Conservation (phyloP, 2,329 filamentous ascomycete genomes). For the Thielaviopsis populi region DNA sequence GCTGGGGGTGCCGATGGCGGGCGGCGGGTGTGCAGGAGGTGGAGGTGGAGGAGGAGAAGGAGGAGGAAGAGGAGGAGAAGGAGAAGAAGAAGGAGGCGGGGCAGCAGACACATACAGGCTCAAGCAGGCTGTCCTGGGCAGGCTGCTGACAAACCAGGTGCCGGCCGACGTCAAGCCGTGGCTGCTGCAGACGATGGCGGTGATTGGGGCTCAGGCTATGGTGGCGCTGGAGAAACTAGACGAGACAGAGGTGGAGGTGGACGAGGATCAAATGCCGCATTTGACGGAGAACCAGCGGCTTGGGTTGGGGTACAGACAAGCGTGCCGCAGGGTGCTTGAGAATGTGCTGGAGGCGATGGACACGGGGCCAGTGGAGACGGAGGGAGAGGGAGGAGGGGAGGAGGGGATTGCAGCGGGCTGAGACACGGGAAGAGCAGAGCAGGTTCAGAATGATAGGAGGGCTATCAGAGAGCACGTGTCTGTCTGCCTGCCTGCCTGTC, state of each 20-base stretch:
- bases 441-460: too few relatives aligned
- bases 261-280: slow-evolving; percentile 26
- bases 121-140: slow-evolving; percentile 18
- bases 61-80: not conserved
- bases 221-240: slow-evolving; percentile 32
- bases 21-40: too few relatives aligned
- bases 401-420: not conserved
- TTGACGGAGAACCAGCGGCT: slow-evolving; percentile 33
- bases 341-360: slow-evolving; percentile 29
- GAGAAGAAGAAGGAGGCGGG: not conserved
- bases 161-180: slow-evolving; percentile 21
- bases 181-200: slow-evolving; percentile 26
- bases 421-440: too few relatives aligned
- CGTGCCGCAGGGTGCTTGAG: slow-evolving; percentile 34
- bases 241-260: slow-evolving; percentile 31
- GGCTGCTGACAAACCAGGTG: slow-evolving; percentile 18
- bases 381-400: slow-evolving; percentile 6
- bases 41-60: not conserved
- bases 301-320: slow-evolving; percentile 33
- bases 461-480: too few relatives aligned
- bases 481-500: too few relatives aligned
- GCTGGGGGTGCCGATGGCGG: not conserved
- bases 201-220: slow-evolving; percentile 32
- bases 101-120: not conserved
- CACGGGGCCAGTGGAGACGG: slow-evolving; percentile 15